Conservation (phyloP, 495 filamentous ascomycete genomes). For the Penicillium simplicissimum region DNA sequence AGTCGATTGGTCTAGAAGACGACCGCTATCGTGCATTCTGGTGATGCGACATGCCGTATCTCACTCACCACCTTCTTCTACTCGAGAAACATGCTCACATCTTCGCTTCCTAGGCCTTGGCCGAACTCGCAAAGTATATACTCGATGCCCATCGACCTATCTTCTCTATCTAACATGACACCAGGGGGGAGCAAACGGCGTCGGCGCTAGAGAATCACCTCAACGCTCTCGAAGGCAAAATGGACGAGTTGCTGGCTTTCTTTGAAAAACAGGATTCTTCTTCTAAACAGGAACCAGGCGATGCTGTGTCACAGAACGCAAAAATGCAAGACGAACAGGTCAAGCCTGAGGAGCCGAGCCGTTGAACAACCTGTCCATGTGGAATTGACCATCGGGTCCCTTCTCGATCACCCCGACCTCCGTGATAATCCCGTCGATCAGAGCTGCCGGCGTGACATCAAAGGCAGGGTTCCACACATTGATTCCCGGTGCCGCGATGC, state of each 20-base stretch:
- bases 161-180: conserved; percentile 13
- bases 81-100: background rate
- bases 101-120: conserved; percentile 1
- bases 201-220: conserved; percentile 57
- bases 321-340: conserved; percentile 15
- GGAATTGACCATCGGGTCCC: conserved; percentile 69
- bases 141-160: background rate
- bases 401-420: conserved; percentile 88
- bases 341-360: conserved; percentile 16
- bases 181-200: conserved; percentile 58
- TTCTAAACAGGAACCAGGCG: background rate
- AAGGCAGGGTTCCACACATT: conserved; percentile 95
- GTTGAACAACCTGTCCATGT: conserved; percentile 60
- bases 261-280: conserved; percentile 32
- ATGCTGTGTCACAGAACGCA: background rate
- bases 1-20: background rate
- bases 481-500: conserved; percentile 79
- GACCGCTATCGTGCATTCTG: background rate
- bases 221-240: conserved; percentile 53
- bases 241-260: conserved; percentile 56
- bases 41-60: background rate
- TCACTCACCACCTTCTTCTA: background rate
- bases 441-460: conserved; percentile 80
- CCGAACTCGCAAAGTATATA: conserved; percentile 12
- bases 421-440: conserved; percentile 94